Base-by-base conservation (phyloP, 2,329 filamentous ascomycete genomes). In the Alternaria conjuncta region DNA sequence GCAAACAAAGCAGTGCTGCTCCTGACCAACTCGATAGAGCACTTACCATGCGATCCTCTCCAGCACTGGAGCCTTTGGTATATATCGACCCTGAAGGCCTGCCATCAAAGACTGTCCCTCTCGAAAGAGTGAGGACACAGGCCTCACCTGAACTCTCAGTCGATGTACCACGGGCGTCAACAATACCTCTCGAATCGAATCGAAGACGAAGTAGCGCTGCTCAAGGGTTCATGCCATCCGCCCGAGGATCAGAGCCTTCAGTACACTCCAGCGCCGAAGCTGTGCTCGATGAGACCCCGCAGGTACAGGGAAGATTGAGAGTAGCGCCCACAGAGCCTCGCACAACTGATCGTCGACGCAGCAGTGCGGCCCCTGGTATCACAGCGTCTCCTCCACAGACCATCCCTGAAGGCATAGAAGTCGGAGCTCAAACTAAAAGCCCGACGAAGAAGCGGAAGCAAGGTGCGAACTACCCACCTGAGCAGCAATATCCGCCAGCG, bases 401-500 rank as follows among this genome's bases (percentile, higher is more conserved):
- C 4, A 23, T 63, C 10, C 47, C 57, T 26, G 26, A 43, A n/a
- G 30, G 49, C 20, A 32, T 41, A 44, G 15, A 57, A 57, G 21
- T 57, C 13, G 28, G 11, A n/a, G 13, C 25, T 11, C 26, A n/a
- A 13, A 7, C 61, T 57, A 44, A 28, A 12, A 28, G n/a, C 25
- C 55, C 56, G 43, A 21, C 23, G 8, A 50, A 58, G 18, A 71
- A 65, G 47, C 30, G 47, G 32, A 68, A 54, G 25, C 69, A 67
- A 32, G 18, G 41, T 15, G 26, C 50, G 4, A 61, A 63, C 21
- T 60, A 68, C 20, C 64, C 64, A n/a, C 69, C 64, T 28, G 67
- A 70, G 4, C 43, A 71, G 47, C 73, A 75, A 57, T 63, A 69
- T 51, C 71, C 72, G 56, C 64, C 63, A 32, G 69, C 72, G n/a